Base-by-base conservation (phyloP, 768 basidiomycete species). In the Lentinula boryana region DNA sequence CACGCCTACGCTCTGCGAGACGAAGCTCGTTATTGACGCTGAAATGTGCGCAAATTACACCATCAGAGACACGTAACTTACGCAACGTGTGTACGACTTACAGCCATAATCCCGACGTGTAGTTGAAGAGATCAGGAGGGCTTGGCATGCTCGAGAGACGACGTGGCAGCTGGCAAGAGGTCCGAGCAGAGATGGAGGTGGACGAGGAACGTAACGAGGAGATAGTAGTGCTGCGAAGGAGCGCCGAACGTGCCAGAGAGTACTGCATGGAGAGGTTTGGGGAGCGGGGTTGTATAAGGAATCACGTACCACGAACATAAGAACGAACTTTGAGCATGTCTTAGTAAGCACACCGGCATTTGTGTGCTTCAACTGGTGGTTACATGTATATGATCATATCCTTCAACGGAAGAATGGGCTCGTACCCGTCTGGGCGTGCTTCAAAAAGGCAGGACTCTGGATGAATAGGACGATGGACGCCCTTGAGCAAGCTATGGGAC, bases 11-110 rank as follows among this genome's bases (percentile, higher is more conserved):
- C 71, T 84, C 80, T 71, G 63, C 66, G 63, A 65, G 79, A 67
- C 78, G 80, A 75, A 80, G 78, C 61, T 53, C 73, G 61, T 78
- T 68, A 69, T 80, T 79, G 65, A 71, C 44, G 58, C 77, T 78
- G 68, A 32, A 2, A 64, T 48, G 56, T 61, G 44, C 58, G 62
- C 70, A 63, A 12, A 9, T 49, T 63, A 71, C 46, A 62, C 63
- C 36, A 56, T 74, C 64, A 70, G 70, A 71, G 32, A 67, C 66
- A 68, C 65, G 68, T 60, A 46, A 18, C 31, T 15, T 10, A 51
- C 1, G 27, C 32, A 15, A 51, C 31, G 5, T 49, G 15, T 63
- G 69, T 63, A 62, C 70, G 68, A 72, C 74, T 77, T 74, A 76
- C 78, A 79, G 36, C 74, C 74, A 80, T 4, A 71, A 69, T 55